A percentile compares a stretch with the other conserved stretches of the same genome.
phyloP scores from a whole-genome alignment of 768 basidiomycete genomes.

The Mycena crocata region DNA sequence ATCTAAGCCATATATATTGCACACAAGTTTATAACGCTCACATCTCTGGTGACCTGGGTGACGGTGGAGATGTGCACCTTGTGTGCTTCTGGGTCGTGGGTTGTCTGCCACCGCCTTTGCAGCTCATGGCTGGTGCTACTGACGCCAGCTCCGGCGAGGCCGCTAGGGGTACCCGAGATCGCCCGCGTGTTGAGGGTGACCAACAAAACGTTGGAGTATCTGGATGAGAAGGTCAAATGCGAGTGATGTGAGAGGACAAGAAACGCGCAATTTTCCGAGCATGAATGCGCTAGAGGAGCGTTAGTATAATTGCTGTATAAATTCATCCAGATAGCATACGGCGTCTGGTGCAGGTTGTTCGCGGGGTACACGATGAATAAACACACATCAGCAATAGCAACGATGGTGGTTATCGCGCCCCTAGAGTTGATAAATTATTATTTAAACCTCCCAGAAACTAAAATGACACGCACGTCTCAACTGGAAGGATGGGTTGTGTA shows the following conservation, averaged over 20 bases:
- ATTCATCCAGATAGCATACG: background rate
- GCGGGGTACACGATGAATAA: conserved; percentile 17
- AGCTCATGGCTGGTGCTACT: background rate
- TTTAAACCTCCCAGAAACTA: too few species aligned
- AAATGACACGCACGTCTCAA: too few species aligned
- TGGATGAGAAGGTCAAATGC: background rate
- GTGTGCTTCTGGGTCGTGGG: background rate
- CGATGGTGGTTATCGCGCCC: conserved; percentile 21
- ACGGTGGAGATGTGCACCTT: background rate
- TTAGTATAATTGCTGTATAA: background rate
- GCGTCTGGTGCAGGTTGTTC: conserved; percentile 8
- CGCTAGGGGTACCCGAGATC: background rate
- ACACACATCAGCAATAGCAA: conserved; percentile 6
- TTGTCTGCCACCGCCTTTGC: background rate
- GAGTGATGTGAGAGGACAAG: background rate
- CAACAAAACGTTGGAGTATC: conserved; percentile 20
- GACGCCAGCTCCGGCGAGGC: background rate
- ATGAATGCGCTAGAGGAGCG: background rate
- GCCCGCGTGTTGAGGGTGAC: conserved; percentile 8
- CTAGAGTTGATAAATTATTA: too few species aligned
- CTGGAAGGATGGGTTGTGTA: background rate
- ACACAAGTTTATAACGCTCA: background rate
- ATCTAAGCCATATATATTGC: too few species aligned
- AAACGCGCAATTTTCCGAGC: conserved; percentile 15
- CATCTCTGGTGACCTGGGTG: background rate